Evolutionary conservation across 305 asterid species (phyloP).

Genomic region (Fraxinus sp.): DNA sequence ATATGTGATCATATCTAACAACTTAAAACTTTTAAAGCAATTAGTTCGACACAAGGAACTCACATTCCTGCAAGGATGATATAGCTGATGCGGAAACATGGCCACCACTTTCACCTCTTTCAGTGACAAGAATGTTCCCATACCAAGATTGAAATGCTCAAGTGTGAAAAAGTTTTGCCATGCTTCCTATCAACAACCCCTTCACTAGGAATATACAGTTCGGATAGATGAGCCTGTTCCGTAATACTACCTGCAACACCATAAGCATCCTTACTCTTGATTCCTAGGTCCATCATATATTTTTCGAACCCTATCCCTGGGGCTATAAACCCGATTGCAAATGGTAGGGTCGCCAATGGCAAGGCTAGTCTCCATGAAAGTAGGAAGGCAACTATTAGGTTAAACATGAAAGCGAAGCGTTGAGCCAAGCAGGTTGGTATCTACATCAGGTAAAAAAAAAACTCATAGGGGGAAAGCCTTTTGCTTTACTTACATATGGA

Average conservation of each 20-base stretch:
- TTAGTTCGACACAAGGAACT: slow-evolving; percentile 7
- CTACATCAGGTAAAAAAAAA: slow-evolving; percentile 32
- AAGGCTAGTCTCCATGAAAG: slow-evolving; percentile 80
- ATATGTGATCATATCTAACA: neutral
- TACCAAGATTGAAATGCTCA: slow-evolving; percentile 87
- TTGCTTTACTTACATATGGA: neutral
- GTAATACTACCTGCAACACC: slow-evolving; percentile 61
- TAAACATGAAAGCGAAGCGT: slow-evolving; percentile 44
- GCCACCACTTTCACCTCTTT: slow-evolving; percentile 72
- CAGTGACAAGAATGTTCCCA: slow-evolving; percentile 60
- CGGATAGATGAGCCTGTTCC: slow-evolving; percentile 74
- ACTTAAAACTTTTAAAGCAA: neutral
- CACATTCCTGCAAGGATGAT: slow-evolving; percentile 33
- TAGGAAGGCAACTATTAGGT: slow-evolving; percentile 52
- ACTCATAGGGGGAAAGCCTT: neutral
- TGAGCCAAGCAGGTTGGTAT: slow-evolving; percentile 69
- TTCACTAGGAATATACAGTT: slow-evolving; percentile 71
- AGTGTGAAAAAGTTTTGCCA: slow-evolving; percentile 56
- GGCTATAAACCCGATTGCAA: slow-evolving; percentile 50
- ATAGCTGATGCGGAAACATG: slow-evolving; percentile 28
- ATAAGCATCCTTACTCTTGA: slow-evolving; percentile 53
- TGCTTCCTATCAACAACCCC: slow-evolving; percentile 80
- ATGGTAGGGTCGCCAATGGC: slow-evolving; percentile 53
- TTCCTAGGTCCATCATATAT: slow-evolving; percentile 51
- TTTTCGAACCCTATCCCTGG: slow-evolving; percentile 69